A percentile compares a stretch with the other conserved stretches of the same genome.
phyloP scores from a whole-genome alignment of 352 stramenopile genomes.

The Globisporangium iwayamae region DNA sequence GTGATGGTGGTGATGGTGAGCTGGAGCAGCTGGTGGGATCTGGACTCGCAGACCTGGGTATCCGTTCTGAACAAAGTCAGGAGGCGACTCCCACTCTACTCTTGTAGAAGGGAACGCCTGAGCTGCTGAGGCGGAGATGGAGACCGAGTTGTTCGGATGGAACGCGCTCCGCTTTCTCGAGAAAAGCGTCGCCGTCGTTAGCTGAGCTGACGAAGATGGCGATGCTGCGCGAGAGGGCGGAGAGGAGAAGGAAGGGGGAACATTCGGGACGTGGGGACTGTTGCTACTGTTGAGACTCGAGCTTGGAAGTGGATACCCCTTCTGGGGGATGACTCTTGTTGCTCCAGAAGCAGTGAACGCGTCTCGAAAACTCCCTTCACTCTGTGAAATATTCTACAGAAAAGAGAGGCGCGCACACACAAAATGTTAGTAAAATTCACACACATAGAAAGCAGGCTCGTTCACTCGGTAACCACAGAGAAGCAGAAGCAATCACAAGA shows the following conservation, averaged over 20 bases:
- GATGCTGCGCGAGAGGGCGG: conserved; percentile 6
- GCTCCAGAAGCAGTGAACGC: conserved; percentile 15
- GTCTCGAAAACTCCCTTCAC: conserved; percentile 33
- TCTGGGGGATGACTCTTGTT: conserved; percentile 1
- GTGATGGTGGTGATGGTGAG: conserved; percentile 6
- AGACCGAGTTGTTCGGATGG: not conserved
- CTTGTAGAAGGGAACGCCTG: not conserved
- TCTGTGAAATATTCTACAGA: conserved; percentile 28
- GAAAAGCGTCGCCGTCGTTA: not conserved
- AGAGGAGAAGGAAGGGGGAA: conserved; percentile 12
- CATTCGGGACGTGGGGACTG: conserved; percentile 10
- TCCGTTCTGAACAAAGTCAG: not conserved
- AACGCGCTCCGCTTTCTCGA: conserved; percentile 6
- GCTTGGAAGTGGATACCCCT: not conserved
- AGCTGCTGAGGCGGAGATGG: not conserved
- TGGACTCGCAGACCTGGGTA: conserved; percentile 10
- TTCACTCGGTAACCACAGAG: too few relatives aligned
- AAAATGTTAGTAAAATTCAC: not conserved
- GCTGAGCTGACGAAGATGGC: not conserved
- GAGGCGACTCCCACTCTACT: not conserved
- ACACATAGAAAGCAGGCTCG: too few relatives aligned
- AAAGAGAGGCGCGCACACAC: not conserved
- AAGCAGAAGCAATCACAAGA: not conserved
- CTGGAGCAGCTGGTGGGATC: conserved; percentile 4
- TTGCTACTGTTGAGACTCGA: not conserved